Evolutionary conservation across 805 yeast genomes (phyloP), one percentile per base, ranked within the genome.

Genomic region (Yarrowia bubula): DNA sequence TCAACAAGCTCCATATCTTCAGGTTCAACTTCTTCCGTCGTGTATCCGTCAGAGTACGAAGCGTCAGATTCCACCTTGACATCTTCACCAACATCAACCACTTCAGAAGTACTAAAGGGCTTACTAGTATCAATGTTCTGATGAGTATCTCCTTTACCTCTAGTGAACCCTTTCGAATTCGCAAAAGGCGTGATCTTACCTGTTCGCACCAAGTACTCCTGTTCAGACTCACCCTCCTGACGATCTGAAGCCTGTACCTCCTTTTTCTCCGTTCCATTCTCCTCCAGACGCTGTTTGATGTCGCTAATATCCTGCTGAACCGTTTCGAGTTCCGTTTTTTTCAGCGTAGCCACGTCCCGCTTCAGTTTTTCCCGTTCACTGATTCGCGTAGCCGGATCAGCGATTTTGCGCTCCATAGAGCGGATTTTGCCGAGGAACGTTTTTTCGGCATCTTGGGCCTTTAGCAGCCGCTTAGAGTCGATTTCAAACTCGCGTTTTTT

Each of bases 111-210:
- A 14, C 10, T 22, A 5, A n/a, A 55, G 1, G 46, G 38, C 39
- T 55, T 55, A 4, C 69, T 61, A 7, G 37, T 39, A 11, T 66
- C 65, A 11, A 48, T 48, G 8, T 18, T 35, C n/a, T 65, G 11
- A 5, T 31, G 62, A 28, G 33, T 43, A 28, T 31, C 39, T n/a
- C 64, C 28, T 17, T 37, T 11, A 64, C 68, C 44, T 32, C 61
- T 50, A 60, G 38, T 47, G 17, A 61, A 69, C 13, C 66, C 62
- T 8, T 67, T 11, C 9, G 84, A 76, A 35, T 84, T 83, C 10
- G 97, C 96, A 78, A 95, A 95, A 0, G 98, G 98, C 0, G 99
- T 95, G 65, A 92, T 84, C 73, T 91, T 86, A 33, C 99, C 99
- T 0, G 93, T 92, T 68, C 99, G 81, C 0, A 95, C 84, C 67